Percentiles rank a stretch among this genome's conserved stretches.
Conservation (phyloP, 495 filamentous ascomycete species). For the Aspergillus olivimuriae region DNA sequence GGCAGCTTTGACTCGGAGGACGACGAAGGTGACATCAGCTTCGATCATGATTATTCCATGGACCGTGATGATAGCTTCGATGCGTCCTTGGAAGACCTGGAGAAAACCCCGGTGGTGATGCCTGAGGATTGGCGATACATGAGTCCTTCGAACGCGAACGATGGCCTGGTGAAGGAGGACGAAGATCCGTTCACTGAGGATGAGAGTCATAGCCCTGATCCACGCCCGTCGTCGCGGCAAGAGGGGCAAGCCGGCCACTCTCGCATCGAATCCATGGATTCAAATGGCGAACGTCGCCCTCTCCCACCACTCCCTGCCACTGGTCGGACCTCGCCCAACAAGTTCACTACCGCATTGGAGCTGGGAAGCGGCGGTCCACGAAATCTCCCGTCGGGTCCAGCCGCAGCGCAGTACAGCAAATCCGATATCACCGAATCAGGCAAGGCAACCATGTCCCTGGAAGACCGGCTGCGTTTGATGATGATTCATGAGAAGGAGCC, state of each 20-base stretch:
- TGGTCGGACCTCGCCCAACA: slow-evolving; percentile 36
- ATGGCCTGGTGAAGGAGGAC: slow-evolving; percentile 43
- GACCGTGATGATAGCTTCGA: slow-evolving; percentile 88
- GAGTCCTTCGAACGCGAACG: slow-evolving; percentile 53
- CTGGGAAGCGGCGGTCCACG: slow-evolving; percentile 53
- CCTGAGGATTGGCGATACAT: slow-evolving; percentile 93
- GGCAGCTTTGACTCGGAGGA: slow-evolving; percentile 87
- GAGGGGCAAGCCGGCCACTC: slow-evolving; percentile 26
- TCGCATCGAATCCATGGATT: slow-evolving; percentile 60
- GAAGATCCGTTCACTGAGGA: slow-evolving; percentile 64
- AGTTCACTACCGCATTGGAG: slow-evolving; percentile 57
- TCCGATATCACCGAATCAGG: slow-evolving; percentile 63
- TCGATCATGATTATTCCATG: slow-evolving; percentile 57
- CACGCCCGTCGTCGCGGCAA: slow-evolving; percentile 33
- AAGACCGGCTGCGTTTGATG: slow-evolving; percentile 78
- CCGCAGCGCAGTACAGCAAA: slow-evolving; percentile 56
- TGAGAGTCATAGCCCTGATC: slow-evolving; percentile 53
- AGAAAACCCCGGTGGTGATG: slow-evolving; percentile 93
- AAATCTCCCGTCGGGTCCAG: slow-evolving; percentile 59
- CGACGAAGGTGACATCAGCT: slow-evolving; percentile 64
- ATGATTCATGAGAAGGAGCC: slow-evolving; percentile 51
- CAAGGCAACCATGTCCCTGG: slow-evolving; percentile 65
- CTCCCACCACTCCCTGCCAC: slow-evolving; percentile 66
- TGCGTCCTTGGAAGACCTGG: slow-evolving; percentile 86
- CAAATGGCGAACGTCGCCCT: slow-evolving; percentile 66